Conservation (phyloP, 345 rosid species). For the Eucalyptus albens region DNA sequence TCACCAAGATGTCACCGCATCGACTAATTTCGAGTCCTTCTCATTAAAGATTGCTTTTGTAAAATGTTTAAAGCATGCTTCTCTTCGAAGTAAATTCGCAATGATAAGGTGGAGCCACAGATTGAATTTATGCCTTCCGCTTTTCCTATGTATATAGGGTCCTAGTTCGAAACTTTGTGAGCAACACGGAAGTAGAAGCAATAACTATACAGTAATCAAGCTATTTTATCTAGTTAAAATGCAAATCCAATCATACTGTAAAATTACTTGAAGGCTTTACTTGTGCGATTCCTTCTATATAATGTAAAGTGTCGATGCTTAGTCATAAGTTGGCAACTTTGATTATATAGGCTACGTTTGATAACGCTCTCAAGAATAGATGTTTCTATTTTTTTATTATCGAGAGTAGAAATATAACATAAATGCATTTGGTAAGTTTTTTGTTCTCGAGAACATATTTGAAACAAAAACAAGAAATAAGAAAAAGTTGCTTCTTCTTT, state of each 20-base stretch:
- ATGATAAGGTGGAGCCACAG: neutral
- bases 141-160: neutral
- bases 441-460: no score
- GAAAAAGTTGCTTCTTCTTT: accelerated
- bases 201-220: neutral
- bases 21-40: neutral
- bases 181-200: neutral
- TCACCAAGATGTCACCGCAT: neutral
- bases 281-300: neutral
- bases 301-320: neutral
- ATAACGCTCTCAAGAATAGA: no score
- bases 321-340: neutral
- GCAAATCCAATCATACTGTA: neutral
- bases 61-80: neutral
- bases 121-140: neutral
- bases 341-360: neutral
- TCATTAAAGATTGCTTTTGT: neutral
- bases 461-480: no score
- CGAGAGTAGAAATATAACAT: no score
- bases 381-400: no score
- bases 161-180: neutral
- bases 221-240: neutral
- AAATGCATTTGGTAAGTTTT: no score
- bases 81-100: neutral
- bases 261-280: neutral